Base-by-base conservation (phyloP, 106 monocot genomes). In the Hemerocallis citrina region DNA sequence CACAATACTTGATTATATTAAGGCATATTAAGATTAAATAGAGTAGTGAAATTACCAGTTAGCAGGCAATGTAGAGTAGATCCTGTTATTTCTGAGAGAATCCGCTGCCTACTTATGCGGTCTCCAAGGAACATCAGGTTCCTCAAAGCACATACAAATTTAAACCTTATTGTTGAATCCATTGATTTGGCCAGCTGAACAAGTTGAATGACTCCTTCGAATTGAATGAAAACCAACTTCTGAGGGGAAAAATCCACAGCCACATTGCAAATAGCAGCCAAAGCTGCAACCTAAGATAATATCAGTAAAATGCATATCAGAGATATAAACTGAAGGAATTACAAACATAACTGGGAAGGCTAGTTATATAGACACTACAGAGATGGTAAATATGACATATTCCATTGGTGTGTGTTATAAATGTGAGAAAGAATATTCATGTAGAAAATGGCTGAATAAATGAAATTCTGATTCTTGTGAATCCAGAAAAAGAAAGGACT, bases 131-230 rank as follows among this genome's bases (percentile, higher is more conserved):
- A 92, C 71, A 76, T 70, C 39, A 92, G 61, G 62, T 92, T 92
- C 54, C 88, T 78, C 64, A 92, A 79, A 76, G 84, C 92, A 37
- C 70, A 78, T 7, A 84, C 72, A 46, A 88, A 84, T 57, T 92
- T 88, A 68, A 88, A 48, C 25, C 84, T 80, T 57, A 92, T 54
- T 25, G 8, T 43, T 40, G 77, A 62, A 81, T 81, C 66, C 80
- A 81, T 81, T 15, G 92, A 92, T 25, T 74, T 84, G 25, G 92
- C 69, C 42, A 92, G 62, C 36, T 72, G 75, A 67, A 79, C 62
- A 36, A 92, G 81, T 52, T 78, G 74, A 39, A 79, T 67, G 9
- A 81, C 41, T 39, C 72, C 75, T 25, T 84, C 92, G 69, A 45
- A 66, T 56, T 76, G 61, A 44, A 92, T 39, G 52, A 88, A 74